Conservation (phyloP, 1,284 basidiomycete species). For the Papiliotrema terrestris region DNA sequence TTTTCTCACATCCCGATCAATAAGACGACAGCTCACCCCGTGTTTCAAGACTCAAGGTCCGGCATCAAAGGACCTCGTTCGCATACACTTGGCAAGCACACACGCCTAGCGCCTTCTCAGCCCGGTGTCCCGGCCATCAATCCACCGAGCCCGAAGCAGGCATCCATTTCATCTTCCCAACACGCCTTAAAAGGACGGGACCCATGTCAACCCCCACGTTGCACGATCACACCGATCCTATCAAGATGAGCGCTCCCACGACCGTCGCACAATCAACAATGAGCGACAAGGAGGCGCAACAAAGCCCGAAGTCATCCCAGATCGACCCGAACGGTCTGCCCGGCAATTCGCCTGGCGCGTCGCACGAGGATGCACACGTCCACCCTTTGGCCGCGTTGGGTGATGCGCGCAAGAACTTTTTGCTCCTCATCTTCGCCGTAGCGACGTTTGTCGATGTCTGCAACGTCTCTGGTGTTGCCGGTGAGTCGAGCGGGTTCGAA, state of each 20-base stretch:
- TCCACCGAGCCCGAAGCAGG: neutral
- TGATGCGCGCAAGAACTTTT: conserved; percentile 15
- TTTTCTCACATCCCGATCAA: no score
- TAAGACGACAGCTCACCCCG: no score
- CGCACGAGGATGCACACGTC: neutral
- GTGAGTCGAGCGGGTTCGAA: conserved; percentile 10
- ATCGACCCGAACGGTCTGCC: no score
- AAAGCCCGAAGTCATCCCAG: neutral
- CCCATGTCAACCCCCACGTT: neutral
- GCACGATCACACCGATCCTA: neutral
- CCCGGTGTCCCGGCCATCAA: neutral
- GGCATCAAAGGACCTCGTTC: no score
- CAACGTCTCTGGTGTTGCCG: neutral
- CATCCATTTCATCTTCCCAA: neutral
- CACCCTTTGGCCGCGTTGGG: conserved; percentile 15
- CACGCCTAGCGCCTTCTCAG: neutral
- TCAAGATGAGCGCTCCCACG: neutral
- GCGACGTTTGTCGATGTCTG: conserved; percentile 29
- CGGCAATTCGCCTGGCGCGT: neutral
- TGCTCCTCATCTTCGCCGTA: conserved; percentile 28
- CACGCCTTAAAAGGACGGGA: neutral
- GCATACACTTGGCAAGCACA: no score
- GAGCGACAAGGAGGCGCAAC: conserved; percentile 2
- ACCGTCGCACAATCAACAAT: neutral
- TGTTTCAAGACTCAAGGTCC: no score